phyloP scores from a whole-genome alignment of 1,284 basidiomycete species.

The Meira miltonrushii region DNA sequence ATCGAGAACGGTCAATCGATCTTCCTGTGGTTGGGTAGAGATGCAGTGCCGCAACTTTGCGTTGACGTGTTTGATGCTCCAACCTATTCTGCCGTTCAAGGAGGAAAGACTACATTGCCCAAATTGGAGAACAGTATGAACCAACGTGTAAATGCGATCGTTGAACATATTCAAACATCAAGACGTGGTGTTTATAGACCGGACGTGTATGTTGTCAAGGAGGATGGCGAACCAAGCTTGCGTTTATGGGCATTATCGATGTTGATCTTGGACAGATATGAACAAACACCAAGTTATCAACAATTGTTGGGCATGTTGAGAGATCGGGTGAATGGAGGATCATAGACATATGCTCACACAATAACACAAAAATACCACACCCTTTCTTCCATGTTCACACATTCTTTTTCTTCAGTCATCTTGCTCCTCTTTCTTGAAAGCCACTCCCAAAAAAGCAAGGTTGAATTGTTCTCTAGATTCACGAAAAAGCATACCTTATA shows the following conservation, averaged over 20 bases:
- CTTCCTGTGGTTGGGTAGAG: constrained; percentile 94
- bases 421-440: not conserved
- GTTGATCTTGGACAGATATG: constrained; percentile 91
- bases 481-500: not conserved
- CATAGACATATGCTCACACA: constrained; percentile 12
- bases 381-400: not conserved
- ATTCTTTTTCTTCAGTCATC: not conserved
- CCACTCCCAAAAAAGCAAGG: not conserved
- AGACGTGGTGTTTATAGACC: constrained; percentile 81
- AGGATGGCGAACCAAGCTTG: constrained; percentile 84
- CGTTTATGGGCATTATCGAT: constrained; percentile 85
- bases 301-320: constrained; percentile 65
- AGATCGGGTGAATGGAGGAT: constrained; percentile 44
- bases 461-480: not conserved
- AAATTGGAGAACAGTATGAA: constrained; percentile 86
- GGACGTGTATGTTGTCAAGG: constrained; percentile 95
- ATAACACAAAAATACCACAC: not conserved
- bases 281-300: constrained; percentile 88
- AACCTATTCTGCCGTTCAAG: constrained; percentile 77
- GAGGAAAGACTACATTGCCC: constrained; percentile 89
- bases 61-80: constrained; percentile 90
- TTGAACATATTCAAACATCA: constrained; percentile 86
- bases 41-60: constrained; percentile 88
- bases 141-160: constrained; percentile 82
- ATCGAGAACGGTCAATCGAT: constrained; percentile 97